Conservation (phyloP, 345 rosid genomes). For the Eucalyptus microcorys region DNA sequence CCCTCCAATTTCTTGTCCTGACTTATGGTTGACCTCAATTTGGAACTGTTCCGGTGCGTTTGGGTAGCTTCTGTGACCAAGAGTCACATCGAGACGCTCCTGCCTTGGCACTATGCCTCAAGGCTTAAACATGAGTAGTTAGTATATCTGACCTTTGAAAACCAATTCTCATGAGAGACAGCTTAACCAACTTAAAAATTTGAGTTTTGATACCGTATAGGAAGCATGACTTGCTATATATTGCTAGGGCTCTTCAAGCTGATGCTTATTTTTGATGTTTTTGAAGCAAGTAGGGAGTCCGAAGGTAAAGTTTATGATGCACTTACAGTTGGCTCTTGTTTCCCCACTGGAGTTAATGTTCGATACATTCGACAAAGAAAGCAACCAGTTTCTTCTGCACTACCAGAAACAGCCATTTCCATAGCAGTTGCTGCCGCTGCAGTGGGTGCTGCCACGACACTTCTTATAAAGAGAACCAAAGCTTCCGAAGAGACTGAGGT, state of each 20-base stretch:
- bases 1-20: background rate
- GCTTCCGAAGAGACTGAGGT: constrained; percentile 48
- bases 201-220: background rate
- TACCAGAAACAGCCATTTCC: constrained; percentile 74
- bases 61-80: background rate
- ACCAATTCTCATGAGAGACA: background rate
- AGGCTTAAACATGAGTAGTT: background rate
- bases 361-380: constrained; percentile 8
- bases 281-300: constrained; percentile 15
- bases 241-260: constrained; percentile 1
- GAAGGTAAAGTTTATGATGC: constrained; percentile 1
- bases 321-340: background rate
- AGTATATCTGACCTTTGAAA: background rate
- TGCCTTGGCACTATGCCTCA: background rate
- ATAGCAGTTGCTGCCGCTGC: constrained; percentile 74
- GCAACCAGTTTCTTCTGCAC: constrained; percentile 16
- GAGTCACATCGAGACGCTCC: background rate
- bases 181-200: background rate
- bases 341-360: constrained; percentile 7
- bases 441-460: constrained; percentile 83
- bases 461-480: constrained; percentile 50
- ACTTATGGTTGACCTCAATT: background rate
- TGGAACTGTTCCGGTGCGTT: background rate
- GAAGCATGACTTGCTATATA: background rate
- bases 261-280: constrained; percentile 1